Base-by-base conservation (phyloP, 164 flowering plant species). In the Kingdonia uniflora region DNA sequence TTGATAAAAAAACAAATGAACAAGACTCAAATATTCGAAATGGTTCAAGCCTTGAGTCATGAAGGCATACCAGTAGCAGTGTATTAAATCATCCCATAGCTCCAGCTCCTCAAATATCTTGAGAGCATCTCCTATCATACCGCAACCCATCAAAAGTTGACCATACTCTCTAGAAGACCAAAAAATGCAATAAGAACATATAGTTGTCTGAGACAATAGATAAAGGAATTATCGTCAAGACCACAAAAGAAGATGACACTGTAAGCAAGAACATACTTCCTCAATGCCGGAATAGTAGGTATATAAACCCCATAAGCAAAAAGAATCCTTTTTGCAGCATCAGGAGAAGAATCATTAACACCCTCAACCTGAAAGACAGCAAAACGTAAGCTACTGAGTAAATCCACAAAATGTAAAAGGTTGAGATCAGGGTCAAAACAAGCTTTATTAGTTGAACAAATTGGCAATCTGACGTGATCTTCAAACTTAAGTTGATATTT, bases 21-120 rank as follows among this genome's bases (percentile, higher is more conserved):
- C 14, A 15, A 21, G 11, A 17, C 11, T 13, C 19, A 53, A 20
- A 42, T 5, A 2, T 17, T 39, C 62, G 42, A 19, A 14, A 56
- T 0, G 14, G 12, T 21, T 33, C 21, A 14, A 25, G 41, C n/a
- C 11, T 17, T 24, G 48, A 45, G 20, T 20, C 10, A 1, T 35
- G 33, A 29, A 29, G 8, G 2, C 58, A 49, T 76, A 87, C 94
- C 90, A 48, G 62, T 92, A 79, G 67, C 99, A 88, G 45, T 68
- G 61, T 51, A 92, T 92, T n/a, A 92, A 70, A 66, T 80, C 86
- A 64, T 92, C 95, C 99, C 99, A 92, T n/a, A 92, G 68, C 68
- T 92, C 97, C 29, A 88, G 69, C 51, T 79, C 80, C 73, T 92
- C 95, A 65, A 84, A 92, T 39, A 75, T 71, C 71, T 69, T 82